These are phyloP conservation scores for Leucoagaricus sp. DNA, from an alignment of 1,284 basidiomycete genomes.

Conservation along the genomic window DNA sequence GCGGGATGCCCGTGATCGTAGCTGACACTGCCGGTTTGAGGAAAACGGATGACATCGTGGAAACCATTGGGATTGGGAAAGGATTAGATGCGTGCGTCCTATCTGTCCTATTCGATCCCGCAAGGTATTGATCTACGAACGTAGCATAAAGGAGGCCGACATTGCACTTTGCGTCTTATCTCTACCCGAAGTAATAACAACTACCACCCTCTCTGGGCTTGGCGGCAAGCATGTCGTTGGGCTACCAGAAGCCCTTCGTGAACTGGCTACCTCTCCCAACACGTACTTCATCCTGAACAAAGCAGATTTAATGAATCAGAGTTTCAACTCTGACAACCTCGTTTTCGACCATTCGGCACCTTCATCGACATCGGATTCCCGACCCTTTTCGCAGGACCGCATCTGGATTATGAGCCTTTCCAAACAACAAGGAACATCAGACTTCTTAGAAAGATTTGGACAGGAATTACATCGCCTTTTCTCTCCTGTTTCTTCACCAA, in stretches of 20 bases:
- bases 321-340: not conserved
- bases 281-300: constrained; percentile 79
- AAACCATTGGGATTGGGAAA: constrained; percentile 80
- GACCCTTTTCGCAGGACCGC: constrained; percentile 11
- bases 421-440: constrained; percentile 55
- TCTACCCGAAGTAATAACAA: constrained; percentile 48
- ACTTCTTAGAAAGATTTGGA: constrained; percentile 62
- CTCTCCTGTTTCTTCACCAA: constrained; percentile 14
- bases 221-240: constrained; percentile 27
- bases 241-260: constrained; percentile 47
- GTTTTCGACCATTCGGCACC: not conserved
- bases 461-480: constrained; percentile 56
- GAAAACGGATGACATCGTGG: constrained; percentile 71
- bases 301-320: constrained; percentile 50
- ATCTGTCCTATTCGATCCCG: constrained; percentile 1
- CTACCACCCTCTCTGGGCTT: too few species aligned
- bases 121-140: constrained; percentile 6
- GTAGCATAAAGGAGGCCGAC: constrained; percentile 66
- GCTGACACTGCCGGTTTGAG: constrained; percentile 87
- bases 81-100: constrained; percentile 62
- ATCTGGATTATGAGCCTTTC: constrained; percentile 66
- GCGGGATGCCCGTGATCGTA: constrained; percentile 78
- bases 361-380: not conserved
- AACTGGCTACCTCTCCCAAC: constrained; percentile 46
- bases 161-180: constrained; percentile 79